Percentiles rank a stretch among this genome's conserved stretches.
Conservation (phyloP, 2,329 filamentous ascomycete genomes). For the Huntiella decipiens region DNA sequence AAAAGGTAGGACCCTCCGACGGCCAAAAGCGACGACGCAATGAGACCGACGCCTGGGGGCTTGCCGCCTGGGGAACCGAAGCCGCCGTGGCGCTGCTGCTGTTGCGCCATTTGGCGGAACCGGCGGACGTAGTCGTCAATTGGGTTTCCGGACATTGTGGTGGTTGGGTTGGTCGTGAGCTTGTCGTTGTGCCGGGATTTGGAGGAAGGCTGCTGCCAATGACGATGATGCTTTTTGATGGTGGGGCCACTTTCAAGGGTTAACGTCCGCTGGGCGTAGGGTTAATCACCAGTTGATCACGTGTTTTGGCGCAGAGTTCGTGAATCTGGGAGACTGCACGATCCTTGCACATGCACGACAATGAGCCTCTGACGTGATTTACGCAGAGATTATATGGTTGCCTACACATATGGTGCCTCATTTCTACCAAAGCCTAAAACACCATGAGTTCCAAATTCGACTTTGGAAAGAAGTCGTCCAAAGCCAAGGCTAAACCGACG, state of each 20-base stretch:
- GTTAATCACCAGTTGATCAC: conserved; percentile 1
- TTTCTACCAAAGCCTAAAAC: not conserved
- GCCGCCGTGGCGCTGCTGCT: conserved; percentile 22
- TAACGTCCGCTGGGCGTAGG: not conserved
- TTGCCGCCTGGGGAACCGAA: conserved; percentile 23
- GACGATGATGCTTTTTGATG: not conserved
- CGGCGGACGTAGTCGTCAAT: conserved; percentile 32
- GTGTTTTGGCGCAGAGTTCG: not conserved
- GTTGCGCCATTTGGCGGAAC: conserved; percentile 29
- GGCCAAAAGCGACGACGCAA: conserved; percentile 25
- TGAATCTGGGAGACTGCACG: not conserved
- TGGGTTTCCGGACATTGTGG: conserved; percentile 17
- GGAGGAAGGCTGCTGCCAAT: not conserved
- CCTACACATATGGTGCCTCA: not conserved
- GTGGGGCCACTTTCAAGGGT: conserved; percentile 8
- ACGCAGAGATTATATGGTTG: too few species aligned
- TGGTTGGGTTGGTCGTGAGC: too few species aligned
- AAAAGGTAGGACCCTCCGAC: conserved; percentile 30
- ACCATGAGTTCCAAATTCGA: conserved; percentile 7
- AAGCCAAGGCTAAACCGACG: too few species aligned
- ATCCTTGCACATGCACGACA: not conserved
- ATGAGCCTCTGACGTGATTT: not conserved
- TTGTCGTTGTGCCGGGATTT: not conserved
- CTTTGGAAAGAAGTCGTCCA: conserved; percentile 4
- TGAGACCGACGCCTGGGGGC: conserved; percentile 20